Percentiles rank a stretch among this genome's conserved stretches.
Evolutionary conservation across 2,329 filamentous ascomycete genomes (phyloP).

Genomic region (Aspergillus terreus): DNA sequence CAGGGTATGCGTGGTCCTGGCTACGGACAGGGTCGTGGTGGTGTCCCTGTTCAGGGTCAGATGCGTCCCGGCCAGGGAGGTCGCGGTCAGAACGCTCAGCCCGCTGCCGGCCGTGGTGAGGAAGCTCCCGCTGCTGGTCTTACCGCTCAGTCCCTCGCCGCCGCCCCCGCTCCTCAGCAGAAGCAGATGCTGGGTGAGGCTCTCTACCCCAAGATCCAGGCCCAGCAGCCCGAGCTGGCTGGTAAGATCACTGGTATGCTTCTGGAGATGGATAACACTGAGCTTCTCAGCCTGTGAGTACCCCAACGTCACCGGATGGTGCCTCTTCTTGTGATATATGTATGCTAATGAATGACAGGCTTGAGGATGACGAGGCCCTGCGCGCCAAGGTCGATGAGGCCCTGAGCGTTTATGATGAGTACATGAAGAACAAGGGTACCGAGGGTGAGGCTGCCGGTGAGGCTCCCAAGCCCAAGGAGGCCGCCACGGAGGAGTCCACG

Average conservation of each 20-base stretch:
- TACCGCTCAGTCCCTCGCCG: slow-evolving; percentile 50
- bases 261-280: slow-evolving; percentile 95
- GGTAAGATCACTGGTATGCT: slow-evolving; percentile 99
- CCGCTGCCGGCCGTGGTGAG: slow-evolving; percentile 39
- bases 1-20: slow-evolving; percentile 46
- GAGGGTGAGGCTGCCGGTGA: slow-evolving; percentile 41
- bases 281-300: slow-evolving; percentile 93
- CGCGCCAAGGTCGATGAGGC: slow-evolving; percentile 97
- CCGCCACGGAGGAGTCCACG: slow-evolving; percentile 39
- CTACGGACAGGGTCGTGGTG: slow-evolving; percentile 43
- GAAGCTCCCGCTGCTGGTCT: slow-evolving; percentile 39
- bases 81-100: slow-evolving; percentile 38
- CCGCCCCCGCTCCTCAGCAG: slow-evolving; percentile 68
- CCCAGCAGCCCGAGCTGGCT: slow-evolving; percentile 88
- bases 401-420: slow-evolving; percentile 95
- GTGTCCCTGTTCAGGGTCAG: slow-evolving; percentile 38
- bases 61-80: slow-evolving; percentile 40
- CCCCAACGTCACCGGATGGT: neutral
- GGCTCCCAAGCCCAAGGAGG: slow-evolving; percentile 43
- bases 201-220: slow-evolving; percentile 97
- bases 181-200: slow-evolving; percentile 98
- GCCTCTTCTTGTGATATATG: neutral
- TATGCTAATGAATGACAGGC: slow-evolving; percentile 49
- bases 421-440: slow-evolving; percentile 77
- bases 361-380: slow-evolving; percentile 83